Conservation (phyloP, 371 early-diverging fungal genomes). For the Lichtheimia hyalospora region DNA sequence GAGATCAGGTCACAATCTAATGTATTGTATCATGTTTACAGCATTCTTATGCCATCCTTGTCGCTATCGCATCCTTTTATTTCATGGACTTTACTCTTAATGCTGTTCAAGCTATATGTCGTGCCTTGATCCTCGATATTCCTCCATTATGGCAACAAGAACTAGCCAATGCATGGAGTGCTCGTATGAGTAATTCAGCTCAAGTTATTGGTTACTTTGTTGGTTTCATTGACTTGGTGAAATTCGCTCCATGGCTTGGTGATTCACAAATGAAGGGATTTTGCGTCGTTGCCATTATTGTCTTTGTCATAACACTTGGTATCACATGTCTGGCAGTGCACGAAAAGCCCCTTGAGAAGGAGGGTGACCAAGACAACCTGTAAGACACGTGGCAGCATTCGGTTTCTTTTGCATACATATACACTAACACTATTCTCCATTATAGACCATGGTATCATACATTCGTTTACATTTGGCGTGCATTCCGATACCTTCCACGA, state of each 20-base stretch:
- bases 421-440: not conserved
- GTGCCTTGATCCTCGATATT: conserved; percentile 76
- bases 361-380: conserved; percentile 13
- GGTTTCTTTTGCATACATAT: conserved; percentile 5
- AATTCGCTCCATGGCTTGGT: conserved; percentile 56
- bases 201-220: conserved; percentile 72
- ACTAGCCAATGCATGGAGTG: conserved; percentile 70
- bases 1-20: not conserved
- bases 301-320: conserved; percentile 41
- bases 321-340: conserved; percentile 48
- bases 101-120: conserved; percentile 67
- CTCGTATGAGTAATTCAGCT: conserved; percentile 70
- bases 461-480: conserved; percentile 41
- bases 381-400: not conserved
- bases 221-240: conserved; percentile 61
- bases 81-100: conserved; percentile 79
- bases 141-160: conserved; percentile 71
- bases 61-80: conserved; percentile 74
- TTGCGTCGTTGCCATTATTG: conserved; percentile 52
- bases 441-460: conserved; percentile 36
- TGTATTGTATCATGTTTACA: not conserved
- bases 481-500: conserved; percentile 44
- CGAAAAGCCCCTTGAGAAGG: conserved; percentile 27
- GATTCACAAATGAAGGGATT: conserved; percentile 60
- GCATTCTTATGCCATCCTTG: conserved; percentile 38